Percentiles rank a stretch among this genome's conserved stretches.
phyloP scores from a whole-genome alignment of 805 yeast species.

The Candida rishiriensis region DNA sequence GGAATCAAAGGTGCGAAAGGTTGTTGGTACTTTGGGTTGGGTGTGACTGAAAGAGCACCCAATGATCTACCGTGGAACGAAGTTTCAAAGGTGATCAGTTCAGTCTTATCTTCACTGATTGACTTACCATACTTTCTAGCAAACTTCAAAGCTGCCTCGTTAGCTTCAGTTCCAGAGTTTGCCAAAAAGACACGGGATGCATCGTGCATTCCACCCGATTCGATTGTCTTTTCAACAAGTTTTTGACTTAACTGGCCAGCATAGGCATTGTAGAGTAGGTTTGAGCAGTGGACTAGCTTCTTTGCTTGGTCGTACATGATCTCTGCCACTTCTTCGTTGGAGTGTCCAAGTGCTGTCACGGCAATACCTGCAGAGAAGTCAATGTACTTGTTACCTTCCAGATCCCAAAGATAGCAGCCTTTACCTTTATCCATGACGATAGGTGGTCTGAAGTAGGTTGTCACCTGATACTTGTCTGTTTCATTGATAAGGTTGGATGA shows the following conservation, averaged over 20 bases:
- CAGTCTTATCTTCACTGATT: conserved; percentile 52
- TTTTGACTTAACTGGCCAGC: conserved; percentile 74
- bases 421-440: conserved; percentile 74
- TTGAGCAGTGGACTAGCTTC: conserved; percentile 77
- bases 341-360: conserved; percentile 91
- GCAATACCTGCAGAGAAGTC: conserved; percentile 97
- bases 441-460: conserved; percentile 78
- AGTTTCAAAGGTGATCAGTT: conserved; percentile 79
- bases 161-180: conserved; percentile 58
- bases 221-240: conserved; percentile 63
- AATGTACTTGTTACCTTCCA: conserved; percentile 70
- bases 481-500: conserved; percentile 38
- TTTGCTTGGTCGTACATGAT: conserved; percentile 68
- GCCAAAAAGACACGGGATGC: conserved; percentile 70
- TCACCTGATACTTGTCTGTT: conserved; percentile 54
- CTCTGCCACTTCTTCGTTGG: conserved; percentile 68
- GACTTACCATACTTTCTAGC: conserved; percentile 75
- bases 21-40: conserved; percentile 86
- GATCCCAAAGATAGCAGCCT: conserved; percentile 78
- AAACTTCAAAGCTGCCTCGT: conserved; percentile 56
- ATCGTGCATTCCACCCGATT: conserved; percentile 72
- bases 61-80: conserved; percentile 94
- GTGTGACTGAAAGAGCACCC: conserved; percentile 91
- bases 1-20: conserved; percentile 94
- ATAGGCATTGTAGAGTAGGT: conserved; percentile 78